Evolutionary conservation across 495 filamentous ascomycete genomes (phyloP), one percentile per base, ranked within the genome.

Genomic region (Poronia punctata): DNA sequence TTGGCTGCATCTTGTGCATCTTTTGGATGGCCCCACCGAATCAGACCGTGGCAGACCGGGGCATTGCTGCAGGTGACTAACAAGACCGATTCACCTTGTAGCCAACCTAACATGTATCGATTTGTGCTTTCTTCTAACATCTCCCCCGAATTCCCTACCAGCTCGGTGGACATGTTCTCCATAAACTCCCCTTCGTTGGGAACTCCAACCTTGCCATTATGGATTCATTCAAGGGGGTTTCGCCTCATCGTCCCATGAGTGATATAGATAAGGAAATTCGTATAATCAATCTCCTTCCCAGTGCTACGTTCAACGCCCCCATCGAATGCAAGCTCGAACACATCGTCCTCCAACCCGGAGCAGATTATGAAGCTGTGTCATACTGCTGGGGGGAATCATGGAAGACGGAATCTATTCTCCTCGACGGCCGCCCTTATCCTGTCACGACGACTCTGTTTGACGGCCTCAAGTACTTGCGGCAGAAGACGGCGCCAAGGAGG

Each of bases 341-440:
- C 2, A 62, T 78, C 19, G 58, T 54, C 0, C 54, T 78, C 0
- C 62, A 68, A 19, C 52, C 50, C 3, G 64, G 68, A 11, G 45
- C 64, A 4, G 22, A 45, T 14, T 64, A 60, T 29, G 57, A 63
- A 34, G 55, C 59, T 2, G 34, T 65, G 10, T 65, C 60, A 3
- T 63, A 65, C 46, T 48, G 40, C 30, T 65, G 61, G 60, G 60
- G 61, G 0, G 49, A 63, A 35, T 24, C 43, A 1, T 36, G 27
- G 2, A 36, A 43, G 14, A 35, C 27, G 0, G 4, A 35, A 5
- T 17, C 25, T 8, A 43, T 43, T n/a, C 16, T 40, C n/a, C 33
- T 48, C 7, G 38, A 48, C 12, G 45, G 39, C 22, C 8, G 5
- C 8, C 14, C 33, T 6, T 43, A 42, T 14, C 20, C 33, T 2